A percentile compares a stretch with the other conserved stretches of the same genome.
These are phyloP conservation scores for Pterulicium gracile DNA, from an alignment of 1,284 basidiomycete species.

Conservation along the genomic window DNA sequence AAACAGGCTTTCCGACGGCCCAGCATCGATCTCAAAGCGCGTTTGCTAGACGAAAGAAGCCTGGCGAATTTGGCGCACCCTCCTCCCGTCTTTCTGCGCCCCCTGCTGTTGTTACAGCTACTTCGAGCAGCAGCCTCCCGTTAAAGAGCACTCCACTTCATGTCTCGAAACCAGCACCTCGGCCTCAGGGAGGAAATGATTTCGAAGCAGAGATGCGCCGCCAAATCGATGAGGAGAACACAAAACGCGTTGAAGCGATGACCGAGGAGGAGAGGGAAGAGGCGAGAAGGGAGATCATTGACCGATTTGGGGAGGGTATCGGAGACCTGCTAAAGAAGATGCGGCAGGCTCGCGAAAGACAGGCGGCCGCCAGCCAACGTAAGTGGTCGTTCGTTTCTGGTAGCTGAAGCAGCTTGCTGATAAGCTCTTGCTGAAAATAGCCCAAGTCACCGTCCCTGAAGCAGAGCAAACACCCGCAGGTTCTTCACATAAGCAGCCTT, in stretches of 20 bases:
- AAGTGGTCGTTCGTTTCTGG: too few species aligned
- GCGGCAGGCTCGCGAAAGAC: slow-evolving; percentile 24
- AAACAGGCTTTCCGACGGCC: slow-evolving; percentile 19
- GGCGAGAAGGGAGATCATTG: slow-evolving; percentile 38
- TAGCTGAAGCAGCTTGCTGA: neutral
- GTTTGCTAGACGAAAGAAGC: slow-evolving; percentile 17
- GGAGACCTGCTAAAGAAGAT: slow-evolving; percentile 34
- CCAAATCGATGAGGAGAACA: slow-evolving; percentile 32
- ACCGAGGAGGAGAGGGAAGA: slow-evolving; percentile 27
- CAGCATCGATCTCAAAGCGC: slow-evolving; percentile 27
- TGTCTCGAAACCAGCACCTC: neutral
- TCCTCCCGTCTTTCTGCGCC: neutral
- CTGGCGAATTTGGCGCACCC: neutral
- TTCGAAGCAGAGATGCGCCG: slow-evolving; percentile 14
- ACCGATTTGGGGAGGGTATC: slow-evolving; percentile 41
- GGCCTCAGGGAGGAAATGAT: slow-evolving; percentile 3
- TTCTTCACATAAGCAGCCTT: too few species aligned
- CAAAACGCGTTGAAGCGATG: slow-evolving; percentile 31
- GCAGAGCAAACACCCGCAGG: neutral
- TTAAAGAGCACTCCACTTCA: too few species aligned
- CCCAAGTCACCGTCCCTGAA: neutral
- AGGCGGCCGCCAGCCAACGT: slow-evolving; percentile 9
- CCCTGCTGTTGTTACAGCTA: neutral
- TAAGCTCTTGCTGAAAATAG: neutral
- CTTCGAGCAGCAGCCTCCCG: neutral